A percentile compares a stretch with the other conserved stretches of the same genome.
These are phyloP conservation scores for Podila epicladia DNA, from an alignment of 192 early-diverging fungal species.

Conservation along the genomic window DNA sequence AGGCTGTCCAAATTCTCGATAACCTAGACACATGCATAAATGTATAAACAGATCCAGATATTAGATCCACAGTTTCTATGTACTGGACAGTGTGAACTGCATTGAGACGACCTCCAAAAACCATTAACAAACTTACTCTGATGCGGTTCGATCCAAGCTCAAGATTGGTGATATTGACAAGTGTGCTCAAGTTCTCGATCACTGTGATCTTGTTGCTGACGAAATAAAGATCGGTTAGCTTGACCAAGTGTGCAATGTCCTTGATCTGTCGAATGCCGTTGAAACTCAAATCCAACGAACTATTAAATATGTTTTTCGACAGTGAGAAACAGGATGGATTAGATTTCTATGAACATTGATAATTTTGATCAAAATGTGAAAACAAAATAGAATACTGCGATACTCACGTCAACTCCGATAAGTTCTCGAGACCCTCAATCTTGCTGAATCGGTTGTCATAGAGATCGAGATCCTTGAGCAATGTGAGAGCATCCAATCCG, in stretches of 20 bases:
- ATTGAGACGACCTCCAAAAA: no score
- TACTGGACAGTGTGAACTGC: no score
- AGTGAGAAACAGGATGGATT: no score
- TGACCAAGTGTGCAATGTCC: slow-evolving; percentile 63
- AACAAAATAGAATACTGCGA: not conserved
- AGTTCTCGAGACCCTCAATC: slow-evolving; percentile 70
- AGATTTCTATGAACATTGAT: not conserved
- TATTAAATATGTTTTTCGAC: not conserved
- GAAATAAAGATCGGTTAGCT: slow-evolving; percentile 85
- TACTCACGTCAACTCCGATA: slow-evolving; percentile 70
- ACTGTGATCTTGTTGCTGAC: slow-evolving; percentile 92
- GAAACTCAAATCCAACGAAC: slow-evolving; percentile 89
- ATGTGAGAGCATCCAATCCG: slow-evolving; percentile 60
- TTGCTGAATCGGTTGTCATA: slow-evolving; percentile 94
- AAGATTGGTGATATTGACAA: slow-evolving; percentile 80
- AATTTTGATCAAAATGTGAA: not conserved
- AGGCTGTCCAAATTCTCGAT: slow-evolving; percentile 88
- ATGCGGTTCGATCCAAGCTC: slow-evolving; percentile 97
- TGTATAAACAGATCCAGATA: not conserved
- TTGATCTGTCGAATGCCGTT: slow-evolving; percentile 92
- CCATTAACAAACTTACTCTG: slow-evolving; percentile 58
- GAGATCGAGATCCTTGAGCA: slow-evolving; percentile 86
- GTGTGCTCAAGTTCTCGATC: slow-evolving; percentile 77
- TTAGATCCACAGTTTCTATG: not conserved
- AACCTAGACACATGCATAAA: slow-evolving; percentile 36